These are phyloP conservation scores for Hyphopichia khmerensis DNA, from an alignment of 1,139 yeast species.

Conservation along the genomic window DNA sequence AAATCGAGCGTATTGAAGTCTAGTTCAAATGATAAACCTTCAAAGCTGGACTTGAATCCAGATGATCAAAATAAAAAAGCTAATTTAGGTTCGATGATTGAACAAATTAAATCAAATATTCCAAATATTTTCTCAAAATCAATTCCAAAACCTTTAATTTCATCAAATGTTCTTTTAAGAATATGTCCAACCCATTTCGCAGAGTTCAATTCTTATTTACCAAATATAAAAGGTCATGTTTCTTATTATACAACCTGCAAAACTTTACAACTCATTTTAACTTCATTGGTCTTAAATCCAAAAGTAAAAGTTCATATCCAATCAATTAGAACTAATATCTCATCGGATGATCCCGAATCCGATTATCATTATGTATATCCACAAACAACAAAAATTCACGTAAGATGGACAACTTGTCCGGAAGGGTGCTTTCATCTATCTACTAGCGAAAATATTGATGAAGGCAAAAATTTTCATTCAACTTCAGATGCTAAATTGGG, in stretches of 20 bases:
- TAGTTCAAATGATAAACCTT: neutral
- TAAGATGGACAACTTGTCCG: constrained; percentile 64
- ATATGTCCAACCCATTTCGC: constrained; percentile 60
- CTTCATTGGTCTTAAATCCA: constrained; percentile 54
- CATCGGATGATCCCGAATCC: constrained; percentile 9
- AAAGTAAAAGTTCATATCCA: constrained; percentile 51
- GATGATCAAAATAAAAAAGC: constrained; percentile 34
- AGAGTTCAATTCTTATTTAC: constrained; percentile 51
- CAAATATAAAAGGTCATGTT: constrained; percentile 58
- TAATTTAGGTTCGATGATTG: constrained; percentile 61
- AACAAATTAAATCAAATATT: constrained; percentile 48
- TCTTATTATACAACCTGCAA: constrained; percentile 56
- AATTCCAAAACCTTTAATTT: constrained; percentile 49
- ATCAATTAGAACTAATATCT: constrained; percentile 29
- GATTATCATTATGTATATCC: constrained; percentile 30
- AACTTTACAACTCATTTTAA: constrained; percentile 53
- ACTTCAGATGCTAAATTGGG: constrained; percentile 41
- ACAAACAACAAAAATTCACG: constrained; percentile 50
- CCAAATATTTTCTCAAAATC: constrained; percentile 56
- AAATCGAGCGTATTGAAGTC: neutral
- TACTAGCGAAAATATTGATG: constrained; percentile 4
- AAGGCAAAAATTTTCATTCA: constrained; percentile 18
- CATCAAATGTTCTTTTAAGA: constrained; percentile 54
- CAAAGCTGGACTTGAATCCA: neutral
- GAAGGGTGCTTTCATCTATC: constrained; percentile 49